Conservation (phyloP, 169 alveolate genomes). For the Plasmodium blacklocki region DNA sequence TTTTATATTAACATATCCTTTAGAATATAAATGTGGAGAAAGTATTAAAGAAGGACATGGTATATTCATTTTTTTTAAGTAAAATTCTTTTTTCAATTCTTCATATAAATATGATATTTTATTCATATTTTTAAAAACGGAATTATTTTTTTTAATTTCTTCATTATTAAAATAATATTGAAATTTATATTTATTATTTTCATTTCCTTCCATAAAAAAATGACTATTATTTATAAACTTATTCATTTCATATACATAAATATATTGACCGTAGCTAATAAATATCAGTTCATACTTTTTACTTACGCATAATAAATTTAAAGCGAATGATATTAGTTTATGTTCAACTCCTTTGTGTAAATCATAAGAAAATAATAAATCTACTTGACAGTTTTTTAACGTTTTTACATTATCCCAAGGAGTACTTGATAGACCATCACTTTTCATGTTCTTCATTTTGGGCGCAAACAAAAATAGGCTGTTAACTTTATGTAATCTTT, state of each 20-base stretch:
- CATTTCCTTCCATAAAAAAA: not conserved
- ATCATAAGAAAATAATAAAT: slow-evolving; percentile 31
- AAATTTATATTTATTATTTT: not conserved
- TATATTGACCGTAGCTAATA: slow-evolving; percentile 48
- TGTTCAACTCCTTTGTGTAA: slow-evolving; percentile 30
- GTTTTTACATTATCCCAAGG: slow-evolving; percentile 70
- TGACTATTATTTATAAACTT: slow-evolving; percentile 28
- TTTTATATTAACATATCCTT: slow-evolving; percentile 65
- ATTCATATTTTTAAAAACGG: slow-evolving; percentile 44
- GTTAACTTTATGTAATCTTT: too few relatives aligned
- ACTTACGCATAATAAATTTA: slow-evolving; percentile 65
- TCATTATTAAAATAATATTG: slow-evolving; percentile 16
- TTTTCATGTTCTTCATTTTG: not conserved
- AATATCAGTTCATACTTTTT: slow-evolving; percentile 63
- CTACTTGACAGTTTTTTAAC: slow-evolving; percentile 27
- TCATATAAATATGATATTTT: slow-evolving; percentile 41
- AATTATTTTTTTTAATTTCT: slow-evolving; percentile 43
- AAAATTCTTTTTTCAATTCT: slow-evolving; percentile 46
- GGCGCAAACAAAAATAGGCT: not conserved
- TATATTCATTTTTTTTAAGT: slow-evolving; percentile 19
- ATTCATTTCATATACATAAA: slow-evolving; percentile 48
- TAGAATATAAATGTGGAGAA: slow-evolving; percentile 47
- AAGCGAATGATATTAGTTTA: slow-evolving; percentile 61
- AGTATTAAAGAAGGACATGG: slow-evolving; percentile 42
- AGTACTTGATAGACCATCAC: not conserved